A percentile compares a stretch with the other conserved stretches of the same genome.
Evolutionary conservation across 345 rosid genomes (phyloP).

Genomic region (Salix brachista): DNA sequence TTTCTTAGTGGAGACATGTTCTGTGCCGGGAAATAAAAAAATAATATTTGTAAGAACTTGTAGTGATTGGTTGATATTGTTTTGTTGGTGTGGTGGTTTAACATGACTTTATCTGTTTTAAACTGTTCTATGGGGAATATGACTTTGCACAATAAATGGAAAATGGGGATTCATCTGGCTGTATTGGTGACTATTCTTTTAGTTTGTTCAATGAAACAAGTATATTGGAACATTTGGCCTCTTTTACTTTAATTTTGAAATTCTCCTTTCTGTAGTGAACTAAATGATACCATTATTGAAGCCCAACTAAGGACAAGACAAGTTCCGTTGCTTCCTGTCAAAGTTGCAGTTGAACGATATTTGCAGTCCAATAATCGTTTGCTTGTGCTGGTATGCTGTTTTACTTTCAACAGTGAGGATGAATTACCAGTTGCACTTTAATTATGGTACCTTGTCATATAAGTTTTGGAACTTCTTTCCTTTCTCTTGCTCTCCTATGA

Average conservation of each 20-base stretch:
- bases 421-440: background rate
- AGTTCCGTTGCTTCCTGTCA: constrained; percentile 46
- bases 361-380: constrained; percentile 38
- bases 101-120: background rate
- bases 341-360: constrained; percentile 36
- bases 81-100: background rate
- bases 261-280: constrained; percentile 37
- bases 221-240: background rate
- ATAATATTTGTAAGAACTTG: no score
- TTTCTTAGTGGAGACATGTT: no score
- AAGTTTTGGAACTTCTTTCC: background rate
- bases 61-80: background rate
- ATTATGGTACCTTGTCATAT: background rate
- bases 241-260: background rate
- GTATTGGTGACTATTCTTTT: background rate
- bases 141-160: background rate
- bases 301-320: constrained; percentile 53
- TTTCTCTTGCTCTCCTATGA: background rate
- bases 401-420: background rate
- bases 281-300: constrained; percentile 56
- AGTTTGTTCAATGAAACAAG: background rate
- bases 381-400: constrained; percentile 43
- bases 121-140: background rate
- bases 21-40: no score
- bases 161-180: background rate